A percentile compares a stretch with the other conserved stretches of the same genome.
Conservation (phyloP, 139 green algal species). For the Dunaliella primolecta region DNA sequence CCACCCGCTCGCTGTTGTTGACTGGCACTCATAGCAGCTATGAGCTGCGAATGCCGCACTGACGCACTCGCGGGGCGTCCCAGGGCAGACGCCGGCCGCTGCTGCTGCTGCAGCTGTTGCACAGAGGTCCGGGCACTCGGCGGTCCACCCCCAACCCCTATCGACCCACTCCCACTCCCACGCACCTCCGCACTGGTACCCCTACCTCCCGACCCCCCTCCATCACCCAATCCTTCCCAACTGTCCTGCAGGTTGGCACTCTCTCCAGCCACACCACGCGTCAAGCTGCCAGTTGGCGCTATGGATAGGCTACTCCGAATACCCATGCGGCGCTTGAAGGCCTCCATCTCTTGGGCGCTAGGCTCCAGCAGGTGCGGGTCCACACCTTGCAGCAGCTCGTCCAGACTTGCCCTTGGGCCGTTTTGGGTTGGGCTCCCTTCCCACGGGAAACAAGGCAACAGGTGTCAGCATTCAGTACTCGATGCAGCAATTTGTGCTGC, state of each 20-base stretch:
- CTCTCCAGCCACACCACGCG: background rate
- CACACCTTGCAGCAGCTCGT: background rate
- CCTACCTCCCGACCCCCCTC: too few species aligned
- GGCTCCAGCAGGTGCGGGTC: conserved; percentile 16
- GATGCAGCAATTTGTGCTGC: too few species aligned
- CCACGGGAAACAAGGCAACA: too few species aligned
- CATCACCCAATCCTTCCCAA: too few species aligned
- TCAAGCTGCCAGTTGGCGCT: background rate
- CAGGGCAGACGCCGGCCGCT: background rate
- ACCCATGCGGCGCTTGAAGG: conserved; percentile 27
- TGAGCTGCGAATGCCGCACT: background rate
- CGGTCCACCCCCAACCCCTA: background rate
- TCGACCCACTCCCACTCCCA: too few species aligned
- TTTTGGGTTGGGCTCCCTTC: too few species aligned
- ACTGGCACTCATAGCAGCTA: too few species aligned
- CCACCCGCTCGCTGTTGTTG: too few species aligned
- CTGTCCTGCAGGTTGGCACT: background rate
- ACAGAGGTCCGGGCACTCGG: too few species aligned
- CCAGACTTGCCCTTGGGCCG: background rate
- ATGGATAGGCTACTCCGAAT: conserved; percentile 14
- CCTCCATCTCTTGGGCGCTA: conserved; percentile 37
- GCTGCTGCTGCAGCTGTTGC: background rate
- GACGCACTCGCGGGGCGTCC: background rate
- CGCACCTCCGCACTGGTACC: too few species aligned
- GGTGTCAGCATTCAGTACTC: too few species aligned